Percentiles rank a stretch among this genome's conserved stretches.
Evolutionary conservation across 768 basidiomycete species (phyloP).

Genomic region (Rhodotorula babjevae): DNA sequence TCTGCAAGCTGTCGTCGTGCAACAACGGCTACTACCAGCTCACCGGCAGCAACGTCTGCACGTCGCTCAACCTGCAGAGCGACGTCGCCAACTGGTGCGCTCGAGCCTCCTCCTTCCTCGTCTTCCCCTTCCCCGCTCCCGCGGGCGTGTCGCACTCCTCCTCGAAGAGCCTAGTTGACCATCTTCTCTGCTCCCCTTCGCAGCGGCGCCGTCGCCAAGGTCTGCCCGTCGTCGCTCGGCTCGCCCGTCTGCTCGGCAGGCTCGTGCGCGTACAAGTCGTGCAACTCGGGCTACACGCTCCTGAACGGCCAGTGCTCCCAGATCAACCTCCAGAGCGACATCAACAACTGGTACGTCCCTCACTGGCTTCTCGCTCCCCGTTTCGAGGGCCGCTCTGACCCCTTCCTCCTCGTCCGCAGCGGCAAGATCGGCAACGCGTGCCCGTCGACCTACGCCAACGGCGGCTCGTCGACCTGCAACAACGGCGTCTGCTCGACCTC

Average conservation of each 20-base stretch:
- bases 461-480: constrained; percentile 13
- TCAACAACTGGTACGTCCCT: constrained; percentile 5
- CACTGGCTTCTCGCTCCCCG: background rate
- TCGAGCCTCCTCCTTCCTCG: no score
- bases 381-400: background rate
- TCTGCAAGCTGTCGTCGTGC: constrained; percentile 26
- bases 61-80: constrained; percentile 19
- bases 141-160: no score
- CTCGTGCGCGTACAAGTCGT: constrained; percentile 17
- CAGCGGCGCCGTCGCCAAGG: constrained; percentile 20
- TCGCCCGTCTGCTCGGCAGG: constrained; percentile 7
- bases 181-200: no score
- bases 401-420: background rate
- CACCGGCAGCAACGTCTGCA: constrained; percentile 15
- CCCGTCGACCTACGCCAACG: constrained; percentile 10
- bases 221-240: constrained; percentile 24
- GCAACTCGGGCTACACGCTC: constrained; percentile 18
- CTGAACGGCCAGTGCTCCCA: background rate
- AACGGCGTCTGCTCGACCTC: background rate
- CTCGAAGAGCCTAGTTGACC: no score
- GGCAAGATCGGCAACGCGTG: constrained; percentile 9
- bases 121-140: no score
- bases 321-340: constrained; percentile 14
- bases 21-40: constrained; percentile 31
- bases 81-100: constrained; percentile 26